These are phyloP conservation scores for Aspergillus sparsus DNA, from an alignment of 495 filamentous ascomycete genomes.

Conservation along the genomic window DNA sequence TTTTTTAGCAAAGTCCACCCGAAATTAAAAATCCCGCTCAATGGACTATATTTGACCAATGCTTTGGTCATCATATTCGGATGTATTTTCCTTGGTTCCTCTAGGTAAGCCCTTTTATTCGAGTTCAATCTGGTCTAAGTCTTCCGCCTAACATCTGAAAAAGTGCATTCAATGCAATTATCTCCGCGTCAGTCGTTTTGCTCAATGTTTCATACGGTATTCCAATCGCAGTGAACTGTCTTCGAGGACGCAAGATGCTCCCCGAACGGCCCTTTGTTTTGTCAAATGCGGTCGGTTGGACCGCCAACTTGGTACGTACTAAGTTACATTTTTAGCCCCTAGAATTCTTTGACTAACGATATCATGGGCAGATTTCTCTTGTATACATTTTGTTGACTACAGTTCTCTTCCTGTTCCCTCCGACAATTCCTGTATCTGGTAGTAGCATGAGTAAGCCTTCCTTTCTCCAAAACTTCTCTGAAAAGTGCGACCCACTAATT, in stretches of 20 bases:
- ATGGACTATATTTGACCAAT: slow-evolving; percentile 67
- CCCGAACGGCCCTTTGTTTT: slow-evolving; percentile 65
- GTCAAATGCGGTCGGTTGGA: slow-evolving; percentile 56
- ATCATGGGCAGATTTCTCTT: slow-evolving; percentile 56
- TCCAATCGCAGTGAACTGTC: slow-evolving; percentile 65
- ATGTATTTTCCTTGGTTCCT: slow-evolving; percentile 73
- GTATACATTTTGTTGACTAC: slow-evolving; percentile 67
- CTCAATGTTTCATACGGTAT: slow-evolving; percentile 73
- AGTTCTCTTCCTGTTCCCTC: slow-evolving; percentile 76
- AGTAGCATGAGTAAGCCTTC: slow-evolving; percentile 66
- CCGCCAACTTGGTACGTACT: slow-evolving; percentile 41
- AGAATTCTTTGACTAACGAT: slow-evolving; percentile 6
- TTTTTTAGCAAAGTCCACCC: slow-evolving; percentile 67
- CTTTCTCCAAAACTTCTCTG: neutral
- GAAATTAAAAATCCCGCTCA: slow-evolving; percentile 64
- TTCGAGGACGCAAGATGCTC: slow-evolving; percentile 64
- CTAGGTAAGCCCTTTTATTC: slow-evolving; percentile 36
- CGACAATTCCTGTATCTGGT: slow-evolving; percentile 62
- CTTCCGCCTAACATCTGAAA: neutral
- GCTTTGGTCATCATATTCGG: slow-evolving; percentile 68
- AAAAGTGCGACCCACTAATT: slow-evolving; percentile 14
- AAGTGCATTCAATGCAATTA: slow-evolving; percentile 63
- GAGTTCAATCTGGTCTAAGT: neutral
- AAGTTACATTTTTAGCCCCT: neutral
- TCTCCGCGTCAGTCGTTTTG: slow-evolving; percentile 69